Evolutionary conservation across 352 stramenopile species (phyloP), one percentile per base, ranked within the genome.

Genomic region (Albugo laibachii): DNA sequence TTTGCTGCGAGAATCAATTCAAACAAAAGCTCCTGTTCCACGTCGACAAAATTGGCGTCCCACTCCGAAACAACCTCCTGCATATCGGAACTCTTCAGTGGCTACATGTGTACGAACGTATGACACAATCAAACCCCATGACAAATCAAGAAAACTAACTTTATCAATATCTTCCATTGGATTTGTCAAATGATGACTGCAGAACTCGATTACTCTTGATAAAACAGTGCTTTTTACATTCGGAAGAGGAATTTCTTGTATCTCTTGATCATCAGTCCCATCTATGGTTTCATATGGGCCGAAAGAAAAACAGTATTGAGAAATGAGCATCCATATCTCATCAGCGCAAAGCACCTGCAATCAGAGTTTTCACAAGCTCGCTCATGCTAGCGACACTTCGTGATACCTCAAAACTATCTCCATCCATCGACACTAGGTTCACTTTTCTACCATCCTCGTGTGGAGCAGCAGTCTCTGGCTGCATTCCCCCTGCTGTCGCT

Each of bases 81-180:
- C 94, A 99, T 98, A 56, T 97, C 92, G 16, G 84, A 71, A 50
- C 81, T 97, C 63, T 98, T 98, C 43, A 99, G 70, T 13, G 96
- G 96, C 81, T 88, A 49, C 49, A 41, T 11, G 37, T 36, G 8
- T 31, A 31, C 41, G 51, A 55, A 53, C 24, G 41, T 11, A 36
- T 12, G 35, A 47, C 16, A 54, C 27, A 21, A 44, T 18, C 21
- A 54, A 41, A 14, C 13, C 11, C 11, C n/a, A 21, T 15, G n/a
- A n/a, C 39, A 13, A 15, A 40, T 24, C 3, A 49, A 52, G 11
- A 44, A 14, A 10, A 47, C 37, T 44, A 42, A 89, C 76, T 72
- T 99, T 99, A 61, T 99, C 94, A 59, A 99, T 99, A 63, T 99
- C 95, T 20, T 81, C 82, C 95, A 99, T 98, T 24, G 94, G 86